These are phyloP conservation scores for Mucor ambiguus DNA, from an alignment of 371 early-diverging fungal genomes.

Conservation along the genomic window DNA sequence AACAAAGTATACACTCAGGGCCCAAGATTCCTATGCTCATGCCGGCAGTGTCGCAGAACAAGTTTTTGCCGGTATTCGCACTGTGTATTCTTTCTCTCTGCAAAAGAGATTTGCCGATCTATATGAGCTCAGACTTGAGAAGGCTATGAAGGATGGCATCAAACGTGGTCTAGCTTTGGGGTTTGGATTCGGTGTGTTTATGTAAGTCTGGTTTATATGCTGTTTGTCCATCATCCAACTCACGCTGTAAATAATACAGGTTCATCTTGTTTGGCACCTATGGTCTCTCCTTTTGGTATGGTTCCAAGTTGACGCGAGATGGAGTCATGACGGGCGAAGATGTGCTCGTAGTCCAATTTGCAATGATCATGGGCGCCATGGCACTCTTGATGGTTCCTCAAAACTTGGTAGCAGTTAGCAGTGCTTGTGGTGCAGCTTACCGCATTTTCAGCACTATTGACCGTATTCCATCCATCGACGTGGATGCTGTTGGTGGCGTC, in stretches of 20 bases:
- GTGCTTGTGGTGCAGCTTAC: constrained; percentile 69
- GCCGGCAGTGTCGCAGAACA: constrained; percentile 60
- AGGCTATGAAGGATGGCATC: constrained; percentile 60
- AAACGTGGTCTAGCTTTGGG: constrained; percentile 56
- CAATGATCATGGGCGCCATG: constrained; percentile 69
- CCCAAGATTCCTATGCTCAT: constrained; percentile 48
- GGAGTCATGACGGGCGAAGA: constrained; percentile 47
- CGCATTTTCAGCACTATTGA: constrained; percentile 80
- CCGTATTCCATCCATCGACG: constrained; percentile 70
- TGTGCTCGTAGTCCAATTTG: constrained; percentile 71
- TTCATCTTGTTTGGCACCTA: constrained; percentile 70
- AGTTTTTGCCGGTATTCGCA: constrained; percentile 84
- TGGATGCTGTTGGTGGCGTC: constrained; percentile 53
- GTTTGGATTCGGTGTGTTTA: constrained; percentile 62
- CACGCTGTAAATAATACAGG: background rate
- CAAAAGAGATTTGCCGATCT: constrained; percentile 68
- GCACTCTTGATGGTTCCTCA: constrained; percentile 56
- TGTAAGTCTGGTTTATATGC: constrained; percentile 13
- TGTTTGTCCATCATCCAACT: background rate
- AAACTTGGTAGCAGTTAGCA: constrained; percentile 47
- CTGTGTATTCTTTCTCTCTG: constrained; percentile 84
- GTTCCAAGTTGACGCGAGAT: constrained; percentile 56
- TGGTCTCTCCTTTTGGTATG: constrained; percentile 83
- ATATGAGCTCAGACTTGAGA: constrained; percentile 60
- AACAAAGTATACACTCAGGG: constrained; percentile 45